Evolutionary conservation across 2,329 filamentous ascomycete species (phyloP), one percentile per base, ranked within the genome.

Genomic region (Fusarium ambrosium): DNA sequence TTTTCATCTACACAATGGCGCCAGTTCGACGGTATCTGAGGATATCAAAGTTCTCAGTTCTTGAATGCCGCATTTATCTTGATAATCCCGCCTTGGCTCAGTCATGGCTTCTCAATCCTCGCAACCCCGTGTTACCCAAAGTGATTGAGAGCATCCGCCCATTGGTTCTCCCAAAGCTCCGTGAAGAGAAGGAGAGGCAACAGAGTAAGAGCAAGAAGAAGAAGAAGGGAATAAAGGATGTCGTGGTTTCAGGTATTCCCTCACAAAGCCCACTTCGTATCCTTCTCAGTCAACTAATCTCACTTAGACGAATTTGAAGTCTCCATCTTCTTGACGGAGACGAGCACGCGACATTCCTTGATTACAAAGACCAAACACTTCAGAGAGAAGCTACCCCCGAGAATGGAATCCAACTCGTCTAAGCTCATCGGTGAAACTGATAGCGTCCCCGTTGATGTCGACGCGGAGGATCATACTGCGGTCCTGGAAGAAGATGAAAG

Each of bases 1-100:
- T 58, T 16, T 34, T 58, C 64, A 68, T 53, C 41, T 48, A 24
- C 34, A 74, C 27, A 51, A 98, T 98, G 95, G 93, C 95, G 14
- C 95, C 95, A 13, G 91, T 98, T 58, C 92, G 95, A 69, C 91
- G 95, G 78, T 98, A 98, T 82, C 88, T 98, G 65, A 91, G 96
- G 62, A 97, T 98, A 78, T 96, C 94, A 65, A 95, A 96, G 81
- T 94, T 95, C 83, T 98, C 96, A 6, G 95, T 98, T 36, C 89
- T 99, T n/a, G 97, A 99, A 88, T 95, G 94, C 74, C 95, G 95
- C 75, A 97, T 99, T 77, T 98, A 98, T 83, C 91, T 98, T 56
- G 96, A 98, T 75, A 95, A 96, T 78, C 97, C 97, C 1, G 91
- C 93, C 14, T 91, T 98, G 70, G 91, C 91, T 27, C 90, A 94